Percentiles rank a stretch among this genome's conserved stretches.
phyloP scores from a whole-genome alignment of 2,329 filamentous ascomycete species.

The Emergomyces pasteurianus region DNA sequence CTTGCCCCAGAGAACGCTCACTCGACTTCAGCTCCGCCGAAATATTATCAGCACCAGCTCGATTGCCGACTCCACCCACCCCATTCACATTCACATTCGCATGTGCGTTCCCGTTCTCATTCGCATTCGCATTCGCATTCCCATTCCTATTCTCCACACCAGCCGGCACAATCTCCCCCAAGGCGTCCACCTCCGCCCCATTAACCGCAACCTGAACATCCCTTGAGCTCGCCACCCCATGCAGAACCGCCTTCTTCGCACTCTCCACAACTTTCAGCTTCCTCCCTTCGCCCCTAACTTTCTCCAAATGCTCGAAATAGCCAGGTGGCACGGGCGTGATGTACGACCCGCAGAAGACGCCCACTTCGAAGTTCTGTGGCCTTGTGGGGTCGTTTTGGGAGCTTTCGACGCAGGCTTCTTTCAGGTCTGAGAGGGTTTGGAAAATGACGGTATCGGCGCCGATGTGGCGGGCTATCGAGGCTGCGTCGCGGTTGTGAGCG shows the following conservation, averaged over 20 bases:
- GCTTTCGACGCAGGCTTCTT: slow-evolving; percentile 62
- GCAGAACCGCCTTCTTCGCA: slow-evolving; percentile 52
- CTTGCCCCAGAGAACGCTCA: not conserved
- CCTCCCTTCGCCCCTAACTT: slow-evolving; percentile 56
- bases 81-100: not conserved
- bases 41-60: not conserved
- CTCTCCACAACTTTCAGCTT: slow-evolving; percentile 55
- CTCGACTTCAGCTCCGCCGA: not conserved
- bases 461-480: slow-evolving; percentile 54
- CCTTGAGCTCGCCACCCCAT: slow-evolving; percentile 47
- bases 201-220: slow-evolving; percentile 53
- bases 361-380: slow-evolving; percentile 65
- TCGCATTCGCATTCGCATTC: not conserved
- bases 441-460: slow-evolving; percentile 67
- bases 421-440: slow-evolving; percentile 67
- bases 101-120: not conserved
- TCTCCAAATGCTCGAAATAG: slow-evolving; percentile 73
- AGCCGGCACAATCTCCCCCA: slow-evolving; percentile 47
- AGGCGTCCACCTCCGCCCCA: slow-evolving; percentile 46
- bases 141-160: slow-evolving; percentile 7
- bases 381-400: slow-evolving; percentile 44
- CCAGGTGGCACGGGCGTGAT: slow-evolving; percentile 64
- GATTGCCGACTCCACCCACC: not conserved
- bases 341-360: slow-evolving; percentile 84
- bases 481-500: slow-evolving; percentile 52